Percentiles rank a stretch among this genome's conserved stretches.
Evolutionary conservation across 1,139 yeast species (phyloP).

Genomic region (Taiozyma sp.): DNA sequence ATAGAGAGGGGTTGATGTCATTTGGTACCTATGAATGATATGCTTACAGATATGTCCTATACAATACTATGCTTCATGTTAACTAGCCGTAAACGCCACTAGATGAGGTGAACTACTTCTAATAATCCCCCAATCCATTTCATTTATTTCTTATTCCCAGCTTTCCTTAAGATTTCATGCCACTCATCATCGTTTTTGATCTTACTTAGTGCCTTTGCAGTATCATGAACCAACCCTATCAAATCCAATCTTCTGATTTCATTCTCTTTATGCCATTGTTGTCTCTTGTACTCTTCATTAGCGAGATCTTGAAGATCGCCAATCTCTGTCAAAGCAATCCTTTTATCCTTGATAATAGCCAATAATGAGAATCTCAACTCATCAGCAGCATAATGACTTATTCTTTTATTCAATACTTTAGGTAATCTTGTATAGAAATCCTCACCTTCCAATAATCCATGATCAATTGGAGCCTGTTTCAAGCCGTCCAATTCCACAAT

Average conservation of each 20-base stretch:
- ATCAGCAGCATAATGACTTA: constrained; percentile 37
- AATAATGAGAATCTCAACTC: constrained; percentile 58
- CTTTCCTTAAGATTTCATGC: constrained; percentile 33
- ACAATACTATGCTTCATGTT: not conserved
- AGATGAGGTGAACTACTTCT: too few species aligned
- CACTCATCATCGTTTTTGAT: constrained; percentile 40
- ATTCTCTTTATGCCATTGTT: constrained; percentile 36
- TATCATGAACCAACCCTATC: constrained; percentile 44
- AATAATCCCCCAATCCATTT: not conserved
- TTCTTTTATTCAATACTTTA: constrained; percentile 39
- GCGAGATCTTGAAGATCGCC: constrained; percentile 36
- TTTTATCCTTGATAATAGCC: constrained; percentile 49
- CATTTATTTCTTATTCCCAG: constrained; percentile 6
- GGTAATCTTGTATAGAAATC: constrained; percentile 41
- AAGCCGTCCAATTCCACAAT: constrained; percentile 69
- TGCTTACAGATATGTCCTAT: not conserved
- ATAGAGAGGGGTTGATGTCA: constrained; percentile 8
- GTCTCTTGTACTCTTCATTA: constrained; percentile 32
- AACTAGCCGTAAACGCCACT: too few species aligned
- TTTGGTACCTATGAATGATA: constrained; percentile 8
- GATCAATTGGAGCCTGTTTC: constrained; percentile 52
- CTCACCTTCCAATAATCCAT: constrained; percentile 35
- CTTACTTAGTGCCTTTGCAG: constrained; percentile 37
- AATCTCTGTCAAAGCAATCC: constrained; percentile 31
- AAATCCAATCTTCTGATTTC: constrained; percentile 50